Evolutionary conservation across 2,329 filamentous ascomycete species (phyloP), one percentile per base, ranked within the genome.

Genomic region (Pseudodiploospora longispora): DNA sequence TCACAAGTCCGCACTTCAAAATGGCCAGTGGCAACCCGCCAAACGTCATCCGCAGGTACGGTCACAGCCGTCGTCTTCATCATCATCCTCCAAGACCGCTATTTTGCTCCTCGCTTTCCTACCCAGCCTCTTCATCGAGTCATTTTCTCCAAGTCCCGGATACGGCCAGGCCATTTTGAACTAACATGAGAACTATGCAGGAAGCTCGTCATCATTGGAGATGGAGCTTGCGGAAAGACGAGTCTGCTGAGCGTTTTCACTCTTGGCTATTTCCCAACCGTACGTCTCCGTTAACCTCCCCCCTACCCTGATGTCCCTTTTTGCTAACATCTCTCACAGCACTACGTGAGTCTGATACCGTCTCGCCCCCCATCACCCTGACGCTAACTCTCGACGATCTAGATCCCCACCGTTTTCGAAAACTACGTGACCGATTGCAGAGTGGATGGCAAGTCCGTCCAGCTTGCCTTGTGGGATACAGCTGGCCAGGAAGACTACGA

Each of bases 381-480:
- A 42, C 52, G 50, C 49, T 60, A 45, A 62, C 51, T n/a, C 19
- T 19, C 41, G 34, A 10, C 28, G 29, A 48, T 46, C 36, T 30
- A 65, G 83, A 90, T 95, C 41, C 93, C 93, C 2, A 98, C 93
- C 38, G 93, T 98, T 33, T 98, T 98, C 67, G 93, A 98, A 64
- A 98, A 98, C 71, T 98, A 98, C 61, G 93, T 98, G 52, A 98
- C 93, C 56, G 93, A 98, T 70, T 98, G 93, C 68, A 80, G 91
- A 70, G 93, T 98, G 48, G 93, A 98, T 63, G 93, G 93, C 59
- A 95, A 95, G 65, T 95, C 88, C n/a, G 93, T 98, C 34, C 93
- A 98, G 70, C 76, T 98, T 51, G 93, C 93, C 41, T 73, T 98
- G 57, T 98, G 93, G 93, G 93, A 98, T 81, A 98, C 93, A n/a